Percentiles rank a stretch among this genome's conserved stretches.
These are phyloP conservation scores for Pistacia integerrima DNA, from an alignment of 345 rosid species.

Conservation along the genomic window DNA sequence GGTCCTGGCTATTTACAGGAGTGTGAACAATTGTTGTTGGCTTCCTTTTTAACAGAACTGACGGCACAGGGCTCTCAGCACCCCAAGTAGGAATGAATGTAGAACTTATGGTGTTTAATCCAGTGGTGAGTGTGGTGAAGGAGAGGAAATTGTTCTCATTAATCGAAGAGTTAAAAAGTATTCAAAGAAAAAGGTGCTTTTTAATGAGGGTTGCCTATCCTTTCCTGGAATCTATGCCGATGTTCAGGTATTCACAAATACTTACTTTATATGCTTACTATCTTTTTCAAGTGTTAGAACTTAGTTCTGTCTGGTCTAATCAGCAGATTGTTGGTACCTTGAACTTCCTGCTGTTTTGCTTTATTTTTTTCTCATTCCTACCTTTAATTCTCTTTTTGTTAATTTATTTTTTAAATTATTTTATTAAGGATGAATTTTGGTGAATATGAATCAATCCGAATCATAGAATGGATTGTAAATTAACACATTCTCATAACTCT, in stretches of 20 bases:
- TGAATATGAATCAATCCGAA: too few relatives aligned
- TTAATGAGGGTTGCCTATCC: constrained; percentile 88
- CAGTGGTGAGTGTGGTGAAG: constrained; percentile 75
- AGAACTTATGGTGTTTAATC: constrained; percentile 92
- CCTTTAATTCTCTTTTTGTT: background rate
- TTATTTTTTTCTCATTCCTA: background rate
- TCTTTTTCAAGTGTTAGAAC: background rate
- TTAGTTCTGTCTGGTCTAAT: background rate
- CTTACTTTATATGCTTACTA: background rate
- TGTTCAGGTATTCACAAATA: constrained; percentile 52
- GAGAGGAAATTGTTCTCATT: constrained; percentile 86
- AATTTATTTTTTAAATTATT: too few relatives aligned
- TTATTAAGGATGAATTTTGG: too few relatives aligned
- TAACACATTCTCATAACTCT: too few relatives aligned
- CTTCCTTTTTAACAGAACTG: constrained; percentile 70
- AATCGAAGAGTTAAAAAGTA: constrained; percentile 75
- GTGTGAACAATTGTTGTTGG: constrained; percentile 32
- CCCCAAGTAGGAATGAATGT: constrained; percentile 94
- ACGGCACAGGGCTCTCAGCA: constrained; percentile 95
- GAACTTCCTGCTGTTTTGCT: background rate
- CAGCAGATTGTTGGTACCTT: background rate
- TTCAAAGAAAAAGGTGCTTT: constrained; percentile 64
- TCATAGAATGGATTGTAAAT: too few relatives aligned
- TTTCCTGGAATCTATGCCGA: constrained; percentile 92
- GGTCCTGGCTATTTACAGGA: constrained; percentile 22